Conservation (phyloP, 2,329 filamentous ascomycete species). For the Dactylella cylindrospora region DNA sequence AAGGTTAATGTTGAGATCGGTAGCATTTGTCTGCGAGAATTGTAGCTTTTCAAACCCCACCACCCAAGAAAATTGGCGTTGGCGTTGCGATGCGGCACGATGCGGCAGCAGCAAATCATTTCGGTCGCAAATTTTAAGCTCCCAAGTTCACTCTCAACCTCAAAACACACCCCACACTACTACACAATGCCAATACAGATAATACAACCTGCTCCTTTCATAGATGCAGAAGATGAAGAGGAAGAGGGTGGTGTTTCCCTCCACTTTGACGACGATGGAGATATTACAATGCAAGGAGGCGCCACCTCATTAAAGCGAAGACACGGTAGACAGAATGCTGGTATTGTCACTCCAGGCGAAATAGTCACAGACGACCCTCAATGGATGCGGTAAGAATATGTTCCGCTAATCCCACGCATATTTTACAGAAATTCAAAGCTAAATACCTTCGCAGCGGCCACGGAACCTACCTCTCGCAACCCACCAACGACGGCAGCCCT, state of each 20-base stretch:
- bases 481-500: conserved; percentile 56
- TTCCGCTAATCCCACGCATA: neutral
- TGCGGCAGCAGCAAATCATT: conserved; percentile 8
- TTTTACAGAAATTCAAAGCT: neutral
- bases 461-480: conserved; percentile 74
- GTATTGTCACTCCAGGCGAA: conserved; percentile 83
- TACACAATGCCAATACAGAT: conserved; percentile 42
- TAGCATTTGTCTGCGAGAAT: too few relatives aligned
- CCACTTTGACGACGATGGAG: conserved; percentile 49
- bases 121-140: neutral
- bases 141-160: neutral
- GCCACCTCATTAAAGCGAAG: conserved; percentile 8
- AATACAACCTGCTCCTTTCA: conserved; percentile 36
- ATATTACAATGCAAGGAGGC: conserved; percentile 28
- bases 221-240: conserved; percentile 66
- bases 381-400: conserved; percentile 73
- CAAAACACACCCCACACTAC: neutral
- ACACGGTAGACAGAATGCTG: conserved; percentile 9
- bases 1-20: too few relatives aligned
- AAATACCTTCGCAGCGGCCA: conserved; percentile 66
- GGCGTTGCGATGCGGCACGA: conserved; percentile 18
- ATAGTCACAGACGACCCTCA: conserved; percentile 87
- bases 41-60: conserved; percentile 28
- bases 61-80: conserved; percentile 7
- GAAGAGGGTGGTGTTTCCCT: conserved; percentile 63